These are phyloP conservation scores for Dacryopinax spathularia DNA, from an alignment of 768 basidiomycete species.

Conservation along the genomic window DNA sequence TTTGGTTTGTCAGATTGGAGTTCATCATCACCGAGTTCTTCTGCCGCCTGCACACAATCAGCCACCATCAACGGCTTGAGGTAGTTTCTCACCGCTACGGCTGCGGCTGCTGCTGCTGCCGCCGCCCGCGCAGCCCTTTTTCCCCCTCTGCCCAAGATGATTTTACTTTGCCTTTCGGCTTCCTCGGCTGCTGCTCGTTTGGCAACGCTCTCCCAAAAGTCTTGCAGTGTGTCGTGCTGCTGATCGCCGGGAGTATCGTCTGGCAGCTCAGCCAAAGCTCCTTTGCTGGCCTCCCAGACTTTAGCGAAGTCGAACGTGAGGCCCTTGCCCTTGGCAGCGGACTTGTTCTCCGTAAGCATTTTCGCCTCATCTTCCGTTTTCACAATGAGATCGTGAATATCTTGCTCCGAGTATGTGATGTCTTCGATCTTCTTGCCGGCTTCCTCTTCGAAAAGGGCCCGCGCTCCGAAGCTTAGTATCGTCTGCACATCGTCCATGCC, in stretches of 20 bases:
- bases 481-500: constrained; percentile 69
- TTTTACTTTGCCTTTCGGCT: constrained; percentile 16
- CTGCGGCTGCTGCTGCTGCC: too few species aligned
- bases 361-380: constrained; percentile 61
- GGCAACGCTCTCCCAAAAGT: constrained; percentile 68
- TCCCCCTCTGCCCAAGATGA: neutral
- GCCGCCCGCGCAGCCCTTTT: neutral
- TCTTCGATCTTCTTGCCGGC: constrained; percentile 40
- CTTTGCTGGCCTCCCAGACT: constrained; percentile 75
- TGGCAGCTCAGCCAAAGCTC: constrained; percentile 49
- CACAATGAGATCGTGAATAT: constrained; percentile 75
- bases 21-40: too few species aligned
- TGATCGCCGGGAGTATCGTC: constrained; percentile 32
- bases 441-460: constrained; percentile 62
- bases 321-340: constrained; percentile 32
- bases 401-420: constrained; percentile 63
- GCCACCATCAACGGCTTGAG: neutral
- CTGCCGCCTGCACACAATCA: too few species aligned
- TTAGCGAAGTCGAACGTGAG: constrained; percentile 76
- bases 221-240: constrained; percentile 38
- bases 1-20: too few species aligned
- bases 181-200: constrained; percentile 34
- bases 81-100: neutral
- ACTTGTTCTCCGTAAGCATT: constrained; percentile 19
- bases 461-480: constrained; percentile 79